phyloP scores from a whole-genome alignment of 2,329 filamentous ascomycete genomes.

The Plenodomus biglobosus region DNA sequence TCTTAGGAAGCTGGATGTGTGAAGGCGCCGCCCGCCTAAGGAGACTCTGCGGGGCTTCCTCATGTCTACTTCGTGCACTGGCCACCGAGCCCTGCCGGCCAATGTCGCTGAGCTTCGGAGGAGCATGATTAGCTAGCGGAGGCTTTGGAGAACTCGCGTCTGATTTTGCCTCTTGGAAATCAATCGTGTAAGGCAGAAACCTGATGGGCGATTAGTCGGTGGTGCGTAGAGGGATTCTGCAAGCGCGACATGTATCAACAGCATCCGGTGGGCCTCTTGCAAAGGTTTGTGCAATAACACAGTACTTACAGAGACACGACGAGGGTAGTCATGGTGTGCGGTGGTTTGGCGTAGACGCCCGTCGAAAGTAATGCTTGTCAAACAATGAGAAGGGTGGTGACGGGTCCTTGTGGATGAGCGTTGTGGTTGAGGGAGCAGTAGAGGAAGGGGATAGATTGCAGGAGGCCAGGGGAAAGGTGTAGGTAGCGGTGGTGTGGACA shows the following conservation, averaged over 20 bases:
- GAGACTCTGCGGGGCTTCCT: conserved; percentile 42
- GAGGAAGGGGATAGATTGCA: neutral
- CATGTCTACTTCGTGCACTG: conserved; percentile 18
- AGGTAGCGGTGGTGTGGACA: conserved; percentile 3
- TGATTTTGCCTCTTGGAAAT: conserved; percentile 63
- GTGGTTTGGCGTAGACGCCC: conserved; percentile 6
- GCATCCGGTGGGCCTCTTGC: too few relatives aligned
- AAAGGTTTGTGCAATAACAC: too few relatives aligned
- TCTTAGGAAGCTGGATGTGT: conserved; percentile 41
- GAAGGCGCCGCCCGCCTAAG: conserved; percentile 38
- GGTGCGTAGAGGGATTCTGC: neutral
- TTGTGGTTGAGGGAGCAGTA: neutral
- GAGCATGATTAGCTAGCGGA: conserved; percentile 23
- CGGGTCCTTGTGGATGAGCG: too few relatives aligned
- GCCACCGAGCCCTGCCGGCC: conserved; percentile 52
- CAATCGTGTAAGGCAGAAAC: conserved; percentile 88
- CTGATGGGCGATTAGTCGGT: conserved; percentile 53
- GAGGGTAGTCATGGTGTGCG: conserved; percentile 58
- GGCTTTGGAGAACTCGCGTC: conserved; percentile 40
- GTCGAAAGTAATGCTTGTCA: neutral
- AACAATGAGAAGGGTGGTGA: neutral
- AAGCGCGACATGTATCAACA: neutral
- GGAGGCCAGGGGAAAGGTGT: conserved; percentile 5
- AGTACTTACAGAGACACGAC: conserved; percentile 61
- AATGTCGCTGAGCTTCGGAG: conserved; percentile 43